A percentile compares a stretch with the other conserved stretches of the same genome.
phyloP scores from a whole-genome alignment of 352 stramenopile species.

The Sclerospora graminicola region DNA sequence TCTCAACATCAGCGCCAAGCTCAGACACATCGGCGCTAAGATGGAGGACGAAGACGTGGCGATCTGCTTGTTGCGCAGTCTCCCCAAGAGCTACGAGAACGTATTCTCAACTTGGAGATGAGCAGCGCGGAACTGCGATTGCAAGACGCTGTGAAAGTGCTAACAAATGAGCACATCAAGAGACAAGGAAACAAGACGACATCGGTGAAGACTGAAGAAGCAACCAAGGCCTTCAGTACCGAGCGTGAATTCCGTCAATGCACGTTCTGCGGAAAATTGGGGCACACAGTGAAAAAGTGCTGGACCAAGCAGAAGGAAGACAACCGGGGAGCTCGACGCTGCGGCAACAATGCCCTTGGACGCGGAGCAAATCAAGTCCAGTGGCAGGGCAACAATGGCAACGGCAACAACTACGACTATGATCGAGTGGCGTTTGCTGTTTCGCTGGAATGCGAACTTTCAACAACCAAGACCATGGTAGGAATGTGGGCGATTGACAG shows the following conservation, averaged over 20 bases:
- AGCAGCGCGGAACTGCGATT: conserved; percentile 5
- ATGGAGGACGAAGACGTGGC: too few relatives aligned
- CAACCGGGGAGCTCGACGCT: conserved; percentile 1
- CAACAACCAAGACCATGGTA: conserved; percentile 1
- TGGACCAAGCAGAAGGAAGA: conserved; percentile 18
- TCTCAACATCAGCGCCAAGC: too few relatives aligned
- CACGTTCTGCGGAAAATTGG: conserved; percentile 10
- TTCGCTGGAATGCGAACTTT: conserved; percentile 9
- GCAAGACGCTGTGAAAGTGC: conserved; percentile 12
- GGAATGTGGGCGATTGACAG: conserved; percentile 10
- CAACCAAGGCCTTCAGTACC: conserved; percentile 6
- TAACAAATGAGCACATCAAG: conserved; percentile 18
- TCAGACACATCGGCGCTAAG: too few relatives aligned
- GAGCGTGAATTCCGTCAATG: conserved; percentile 1
- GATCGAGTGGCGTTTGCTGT: conserved; percentile 9
- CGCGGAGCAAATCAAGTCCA: conserved; percentile 5
- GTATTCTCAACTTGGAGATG: too few relatives aligned
- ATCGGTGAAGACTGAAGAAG: neutral
- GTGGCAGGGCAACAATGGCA: neutral
- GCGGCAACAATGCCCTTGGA: conserved; percentile 7
- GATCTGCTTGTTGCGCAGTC: too few relatives aligned
- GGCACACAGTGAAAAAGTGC: conserved; percentile 11
- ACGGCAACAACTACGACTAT: conserved; percentile 1
- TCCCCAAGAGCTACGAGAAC: too few relatives aligned
- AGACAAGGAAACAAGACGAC: conserved; percentile 7